These are phyloP conservation scores for Plasmodium coatneyi DNA, from an alignment of 169 alveolate genomes.

Conservation along the genomic window DNA sequence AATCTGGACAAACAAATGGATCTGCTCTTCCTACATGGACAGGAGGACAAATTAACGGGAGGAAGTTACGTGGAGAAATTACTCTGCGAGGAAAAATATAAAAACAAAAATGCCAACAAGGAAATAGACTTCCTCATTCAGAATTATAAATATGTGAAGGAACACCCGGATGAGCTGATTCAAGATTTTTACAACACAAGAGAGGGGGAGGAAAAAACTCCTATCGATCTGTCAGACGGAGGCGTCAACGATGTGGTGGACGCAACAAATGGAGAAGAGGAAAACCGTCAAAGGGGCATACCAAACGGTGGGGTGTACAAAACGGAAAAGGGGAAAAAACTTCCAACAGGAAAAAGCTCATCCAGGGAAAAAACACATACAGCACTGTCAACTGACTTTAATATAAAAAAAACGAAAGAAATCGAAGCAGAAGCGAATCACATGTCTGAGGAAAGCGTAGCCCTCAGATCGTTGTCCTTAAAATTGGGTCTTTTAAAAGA, in stretches of 20 bases:
- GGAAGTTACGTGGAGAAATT: slow-evolving; percentile 41
- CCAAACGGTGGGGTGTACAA: not conserved
- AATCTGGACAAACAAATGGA: slow-evolving; percentile 24
- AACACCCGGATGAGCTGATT: slow-evolving; percentile 32
- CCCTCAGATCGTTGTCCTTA: slow-evolving; percentile 25
- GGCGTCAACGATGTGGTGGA: not conserved
- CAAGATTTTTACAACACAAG: not conserved
- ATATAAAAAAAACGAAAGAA: not conserved
- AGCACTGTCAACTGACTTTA: not conserved
- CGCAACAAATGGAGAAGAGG: not conserved
- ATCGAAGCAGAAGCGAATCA: not conserved
- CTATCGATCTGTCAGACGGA: not conserved
- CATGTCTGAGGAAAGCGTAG: not conserved
- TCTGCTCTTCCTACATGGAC: slow-evolving; percentile 26
- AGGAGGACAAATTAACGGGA: slow-evolving; percentile 9
- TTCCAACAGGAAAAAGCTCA: not conserved
- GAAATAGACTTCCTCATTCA: slow-evolving; percentile 40
- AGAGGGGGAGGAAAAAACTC: not conserved
- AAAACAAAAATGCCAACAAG: slow-evolving; percentile 24
- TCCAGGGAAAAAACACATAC: not conserved
- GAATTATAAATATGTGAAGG: slow-evolving; percentile 29
- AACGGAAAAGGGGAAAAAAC: not conserved
- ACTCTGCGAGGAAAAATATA: slow-evolving; percentile 21
- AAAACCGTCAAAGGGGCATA: not conserved
- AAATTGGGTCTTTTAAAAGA: slow-evolving; percentile 44